Conservation (phyloP, 495 filamentous ascomycete species). For the Pyrenula aspistea region DNA sequence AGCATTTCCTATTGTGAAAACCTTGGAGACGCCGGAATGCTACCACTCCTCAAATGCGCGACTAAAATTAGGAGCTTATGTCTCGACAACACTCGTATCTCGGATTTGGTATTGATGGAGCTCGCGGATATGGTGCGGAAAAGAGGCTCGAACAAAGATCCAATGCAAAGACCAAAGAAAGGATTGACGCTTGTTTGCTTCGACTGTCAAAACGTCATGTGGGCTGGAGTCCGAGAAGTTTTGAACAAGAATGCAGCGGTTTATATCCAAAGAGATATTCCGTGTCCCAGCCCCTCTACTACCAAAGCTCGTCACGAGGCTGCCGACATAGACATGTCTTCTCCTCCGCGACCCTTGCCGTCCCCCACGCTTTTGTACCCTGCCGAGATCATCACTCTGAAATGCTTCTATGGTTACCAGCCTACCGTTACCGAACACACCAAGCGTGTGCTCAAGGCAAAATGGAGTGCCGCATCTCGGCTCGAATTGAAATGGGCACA, state of each 20-base stretch:
- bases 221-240: conserved; percentile 82
- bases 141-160: conserved; percentile 41
- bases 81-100: conserved; percentile 90
- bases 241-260: conserved; percentile 62
- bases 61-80: conserved; percentile 55
- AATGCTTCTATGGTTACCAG: conserved; percentile 93
- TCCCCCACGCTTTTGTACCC: conserved; percentile 35
- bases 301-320: conserved; percentile 17
- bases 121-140: conserved; percentile 63
- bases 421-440: conserved; percentile 88
- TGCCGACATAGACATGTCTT: conserved; percentile 15
- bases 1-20: conserved; percentile 83
- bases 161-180: conserved; percentile 32
- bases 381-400: conserved; percentile 67
- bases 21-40: conserved; percentile 73
- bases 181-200: conserved; percentile 74
- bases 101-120: conserved; percentile 78
- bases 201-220: conserved; percentile 82
- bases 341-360: conserved; percentile 21
- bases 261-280: conserved; percentile 16
- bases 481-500: conserved; percentile 88
- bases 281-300: conserved; percentile 14
- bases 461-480: conserved; percentile 53
- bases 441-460: conserved; percentile 66
- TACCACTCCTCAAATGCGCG: conserved; percentile 69